Evolutionary conservation across 495 filamentous ascomycete species (phyloP), one percentile per base, ranked within the genome.

Genomic region (Penicillium flavigenum): DNA sequence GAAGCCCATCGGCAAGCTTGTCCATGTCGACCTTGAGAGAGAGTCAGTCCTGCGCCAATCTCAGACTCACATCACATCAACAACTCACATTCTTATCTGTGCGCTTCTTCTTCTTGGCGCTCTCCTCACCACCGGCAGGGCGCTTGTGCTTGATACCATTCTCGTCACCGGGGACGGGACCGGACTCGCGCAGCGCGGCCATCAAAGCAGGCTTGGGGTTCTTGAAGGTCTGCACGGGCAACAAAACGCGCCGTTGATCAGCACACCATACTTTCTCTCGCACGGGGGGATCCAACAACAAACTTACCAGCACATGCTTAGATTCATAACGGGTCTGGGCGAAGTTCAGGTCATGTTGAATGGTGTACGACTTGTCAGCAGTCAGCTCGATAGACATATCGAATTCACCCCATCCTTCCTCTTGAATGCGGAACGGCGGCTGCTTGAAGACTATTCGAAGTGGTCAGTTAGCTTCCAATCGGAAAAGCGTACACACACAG

Each of bases 381-480:
- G 82, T 86, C 29, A 96, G 78, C 50, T 87, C 81, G 59, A 98
- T 93, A 26, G 81, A 78, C 90, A 98, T 93, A 66, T 98, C 95
- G 67, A 99, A 99, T 75, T 99, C 95, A 65, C 95, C 95, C 95
- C 95, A 99, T 63, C 95, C 95, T 72, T 95, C 87, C 72, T 99
- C 95, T 51, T 83, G 76, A 69, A 96, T 94, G 24, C 83, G 82
- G 78, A 98, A 99, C 0, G 94, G 94, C 0, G 91, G 86, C 38
- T 86, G 86, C 64, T 85, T 86, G 79, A 93, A 83, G 7, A 84
- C 91, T 96, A 63, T 63, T 31, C 43, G 9, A 50, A 14, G 31
- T 20, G 8, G 36, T 62, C 53, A 5, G 7, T 39, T 39, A 39
- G 36, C 36, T 7, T 39, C 16, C n/a, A n/a, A 39, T 17, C 36